phyloP scores from a whole-genome alignment of 2,329 filamentous ascomycete species.

The Diaporthe citri region DNA sequence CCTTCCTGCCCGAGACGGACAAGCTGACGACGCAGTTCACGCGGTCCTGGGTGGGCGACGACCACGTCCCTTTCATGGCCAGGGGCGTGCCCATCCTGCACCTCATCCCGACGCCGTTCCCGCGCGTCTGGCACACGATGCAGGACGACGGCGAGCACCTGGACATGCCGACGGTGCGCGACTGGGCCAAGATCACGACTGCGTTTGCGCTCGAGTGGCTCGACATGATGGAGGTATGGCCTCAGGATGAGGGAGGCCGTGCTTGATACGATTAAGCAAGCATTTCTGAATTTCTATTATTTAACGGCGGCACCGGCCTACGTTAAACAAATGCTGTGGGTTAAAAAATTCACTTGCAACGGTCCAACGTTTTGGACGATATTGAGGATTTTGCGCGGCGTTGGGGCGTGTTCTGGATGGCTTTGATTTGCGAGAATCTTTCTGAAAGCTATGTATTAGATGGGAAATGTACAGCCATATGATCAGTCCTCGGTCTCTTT shows the following conservation, averaged over 20 bases:
- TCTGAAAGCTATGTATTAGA: neutral
- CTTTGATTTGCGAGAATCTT: neutral
- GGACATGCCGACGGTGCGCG: conserved; percentile 81
- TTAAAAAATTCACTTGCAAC: neutral
- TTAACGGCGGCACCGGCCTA: neutral
- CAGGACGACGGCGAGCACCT: conserved; percentile 87
- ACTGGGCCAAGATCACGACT: conserved; percentile 88
- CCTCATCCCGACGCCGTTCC: conserved; percentile 88
- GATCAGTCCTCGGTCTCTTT: conserved; percentile 39
- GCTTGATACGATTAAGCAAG: neutral
- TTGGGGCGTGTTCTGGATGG: neutral
- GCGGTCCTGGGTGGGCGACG: conserved; percentile 76
- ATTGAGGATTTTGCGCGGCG: conserved; percentile 14
- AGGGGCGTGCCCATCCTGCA: conserved; percentile 91
- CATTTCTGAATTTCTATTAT: neutral
- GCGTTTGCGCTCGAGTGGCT: conserved; percentile 94
- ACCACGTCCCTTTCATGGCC: conserved; percentile 91
- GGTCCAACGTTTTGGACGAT: neutral
- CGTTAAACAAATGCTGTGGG: neutral
- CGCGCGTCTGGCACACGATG: conserved; percentile 86
- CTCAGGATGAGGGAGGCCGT: conserved; percentile 43
- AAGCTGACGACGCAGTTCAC: conserved; percentile 65
- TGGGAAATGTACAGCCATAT: conserved; percentile 9
- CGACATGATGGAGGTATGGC: conserved; percentile 67
- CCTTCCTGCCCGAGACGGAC: conserved; percentile 75